A percentile compares a stretch with the other conserved stretches of the same genome.
phyloP scores from a whole-genome alignment of 225 moss, liverwort and hornwort genomes.

The Pleurozium schreberi region DNA sequence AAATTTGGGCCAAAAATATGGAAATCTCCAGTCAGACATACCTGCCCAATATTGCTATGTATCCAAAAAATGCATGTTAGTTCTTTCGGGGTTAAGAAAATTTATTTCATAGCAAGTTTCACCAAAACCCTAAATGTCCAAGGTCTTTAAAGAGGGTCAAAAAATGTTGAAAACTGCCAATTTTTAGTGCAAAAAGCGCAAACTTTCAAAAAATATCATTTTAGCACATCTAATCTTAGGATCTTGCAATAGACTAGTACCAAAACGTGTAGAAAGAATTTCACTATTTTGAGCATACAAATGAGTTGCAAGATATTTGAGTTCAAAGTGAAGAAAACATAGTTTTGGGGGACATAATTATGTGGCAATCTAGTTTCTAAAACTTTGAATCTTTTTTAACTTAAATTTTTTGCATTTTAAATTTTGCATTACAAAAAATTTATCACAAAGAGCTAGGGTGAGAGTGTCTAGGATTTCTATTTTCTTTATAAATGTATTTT shows the following conservation, averaged over 20 bases:
- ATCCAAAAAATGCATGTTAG: no score
- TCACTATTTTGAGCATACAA: background rate
- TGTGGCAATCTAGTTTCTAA: background rate
- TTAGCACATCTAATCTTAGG: background rate
- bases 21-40: no score
- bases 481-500: background rate
- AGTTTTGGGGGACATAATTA: background rate
- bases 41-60: no score
- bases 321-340: background rate
- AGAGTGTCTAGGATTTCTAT: background rate
- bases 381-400: background rate
- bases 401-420: background rate
- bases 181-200: background rate
- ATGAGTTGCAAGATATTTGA: background rate
- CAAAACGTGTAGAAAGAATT: accelerated
- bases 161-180: no score
- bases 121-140: no score
- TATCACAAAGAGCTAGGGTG: background rate
- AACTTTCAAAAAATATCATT: background rate
- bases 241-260: background rate
- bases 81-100: no score
- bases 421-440: background rate
- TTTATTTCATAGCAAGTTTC: no score
- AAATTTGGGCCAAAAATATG: no score
- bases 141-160: no score